These are phyloP conservation scores for Dendrostoma leiphaemia DNA, from an alignment of 2,329 filamentous ascomycete species.

Conservation along the genomic window DNA sequence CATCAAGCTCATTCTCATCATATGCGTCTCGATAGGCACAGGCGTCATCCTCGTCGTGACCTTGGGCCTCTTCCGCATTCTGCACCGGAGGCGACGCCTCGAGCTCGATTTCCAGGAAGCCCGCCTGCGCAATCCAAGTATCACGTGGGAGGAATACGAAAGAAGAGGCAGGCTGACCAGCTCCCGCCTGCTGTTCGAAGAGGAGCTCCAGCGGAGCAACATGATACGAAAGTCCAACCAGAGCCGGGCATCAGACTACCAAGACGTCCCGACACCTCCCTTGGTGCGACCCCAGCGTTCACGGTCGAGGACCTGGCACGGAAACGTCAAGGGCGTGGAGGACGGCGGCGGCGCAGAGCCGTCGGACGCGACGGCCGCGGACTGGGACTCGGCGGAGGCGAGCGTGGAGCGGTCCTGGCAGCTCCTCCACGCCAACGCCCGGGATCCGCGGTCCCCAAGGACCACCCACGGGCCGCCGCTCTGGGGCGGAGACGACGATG, in stretches of 20 bases:
- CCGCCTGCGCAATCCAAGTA: conserved; percentile 19
- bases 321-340: not conserved
- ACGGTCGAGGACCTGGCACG: conserved; percentile 12
- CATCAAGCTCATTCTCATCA: not conserved
- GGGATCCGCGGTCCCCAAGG: not conserved
- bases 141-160: conserved; percentile 23
- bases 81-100: conserved; percentile 12
- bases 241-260: conserved; percentile 19
- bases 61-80: conserved; percentile 6
- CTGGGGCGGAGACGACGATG: not conserved
- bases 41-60: not conserved
- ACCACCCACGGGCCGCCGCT: not conserved
- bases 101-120: conserved; percentile 15
- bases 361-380: not conserved
- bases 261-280: not conserved
- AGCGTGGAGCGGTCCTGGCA: conserved; percentile 10
- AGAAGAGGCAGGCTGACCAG: conserved; percentile 19
- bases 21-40: not conserved
- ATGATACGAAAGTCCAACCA: conserved; percentile 24
- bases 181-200: conserved; percentile 22
- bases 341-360: not conserved
- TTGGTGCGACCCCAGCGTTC: not conserved
- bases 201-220: conserved; percentile 21
- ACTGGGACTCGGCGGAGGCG: conserved; percentile 11
- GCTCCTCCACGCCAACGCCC: conserved; percentile 7